phyloP scores from a whole-genome alignment of 2,329 filamentous ascomycete genomes.

The Fusarium continuum region DNA sequence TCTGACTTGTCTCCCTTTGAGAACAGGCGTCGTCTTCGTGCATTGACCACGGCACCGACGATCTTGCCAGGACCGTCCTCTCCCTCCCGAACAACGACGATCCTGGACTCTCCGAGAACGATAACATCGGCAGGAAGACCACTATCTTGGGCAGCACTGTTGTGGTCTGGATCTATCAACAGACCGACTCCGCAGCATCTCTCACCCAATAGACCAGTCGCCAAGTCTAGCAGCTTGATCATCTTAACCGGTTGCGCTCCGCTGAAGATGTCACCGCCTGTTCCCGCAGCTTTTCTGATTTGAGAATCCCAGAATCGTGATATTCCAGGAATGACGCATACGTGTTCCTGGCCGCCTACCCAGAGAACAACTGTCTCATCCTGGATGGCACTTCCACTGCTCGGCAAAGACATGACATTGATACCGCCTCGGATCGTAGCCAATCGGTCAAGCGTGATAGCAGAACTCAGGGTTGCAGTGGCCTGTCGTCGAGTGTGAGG shows the following conservation, averaged over 20 bases:
- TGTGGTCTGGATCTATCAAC: conserved; percentile 50
- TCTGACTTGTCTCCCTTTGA: conserved; percentile 55
- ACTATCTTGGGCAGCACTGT: conserved; percentile 42
- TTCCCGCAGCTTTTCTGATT: conserved; percentile 59
- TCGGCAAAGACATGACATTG: conserved; percentile 57
- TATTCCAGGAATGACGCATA: conserved; percentile 65
- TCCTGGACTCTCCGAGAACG: conserved; percentile 63
- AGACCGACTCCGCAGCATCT: conserved; percentile 62
- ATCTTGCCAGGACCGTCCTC: conserved; percentile 58
- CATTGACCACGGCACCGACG: conserved; percentile 51
- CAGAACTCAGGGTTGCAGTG: conserved; percentile 55
- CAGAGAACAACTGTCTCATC: conserved; percentile 67
- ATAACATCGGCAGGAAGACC: conserved; percentile 63
- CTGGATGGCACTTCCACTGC: conserved; percentile 53
- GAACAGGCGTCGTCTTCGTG: conserved; percentile 49
- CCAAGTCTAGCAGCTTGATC: conserved; percentile 63
- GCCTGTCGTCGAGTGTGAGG: conserved; percentile 67
- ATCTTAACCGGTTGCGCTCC: conserved; percentile 64
- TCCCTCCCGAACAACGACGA: conserved; percentile 64
- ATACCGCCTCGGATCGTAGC: conserved; percentile 63
- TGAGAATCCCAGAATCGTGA: conserved; percentile 69
- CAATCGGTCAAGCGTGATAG: conserved; percentile 60
- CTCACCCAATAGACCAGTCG: conserved; percentile 65
- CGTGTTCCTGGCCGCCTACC: conserved; percentile 65
- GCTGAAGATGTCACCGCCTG: conserved; percentile 64